Evolutionary conservation across 352 stramenopile species (phyloP).

Genomic region (Pythium plurisporium): DNA sequence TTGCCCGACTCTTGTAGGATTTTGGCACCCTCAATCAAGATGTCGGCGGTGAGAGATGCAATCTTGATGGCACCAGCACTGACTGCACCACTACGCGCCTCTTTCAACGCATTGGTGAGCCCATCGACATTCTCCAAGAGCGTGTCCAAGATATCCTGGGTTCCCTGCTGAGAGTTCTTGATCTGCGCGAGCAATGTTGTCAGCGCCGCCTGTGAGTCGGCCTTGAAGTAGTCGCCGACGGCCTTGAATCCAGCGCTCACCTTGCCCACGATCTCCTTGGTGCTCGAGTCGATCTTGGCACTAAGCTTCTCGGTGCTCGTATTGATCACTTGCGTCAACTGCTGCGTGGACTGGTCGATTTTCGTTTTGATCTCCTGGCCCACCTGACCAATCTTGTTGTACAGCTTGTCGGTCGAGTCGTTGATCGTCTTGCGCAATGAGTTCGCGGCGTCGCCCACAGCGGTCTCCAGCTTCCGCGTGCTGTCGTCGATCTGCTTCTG

Average conservation of each 20-base stretch:
- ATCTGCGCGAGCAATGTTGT: neutral
- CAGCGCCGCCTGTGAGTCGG: neutral
- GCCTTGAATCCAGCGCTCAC: slow-evolving; percentile 11
- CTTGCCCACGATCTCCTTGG: slow-evolving; percentile 31
- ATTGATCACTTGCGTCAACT: slow-evolving; percentile 11
- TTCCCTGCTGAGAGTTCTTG: neutral
- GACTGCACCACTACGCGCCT: too few species aligned
- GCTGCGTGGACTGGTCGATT: slow-evolving; percentile 1
- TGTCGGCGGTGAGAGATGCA: too few species aligned
- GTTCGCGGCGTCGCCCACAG: neutral
- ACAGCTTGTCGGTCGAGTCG: slow-evolving; percentile 7
- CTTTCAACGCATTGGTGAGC: neutral
- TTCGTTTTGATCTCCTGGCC: slow-evolving; percentile 1
- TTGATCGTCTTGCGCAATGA: slow-evolving; percentile 11
- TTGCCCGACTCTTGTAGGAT: too few species aligned
- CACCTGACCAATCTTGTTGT: slow-evolving; percentile 13
- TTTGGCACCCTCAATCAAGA: too few species aligned
- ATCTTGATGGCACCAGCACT: too few species aligned
- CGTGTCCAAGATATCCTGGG: neutral
- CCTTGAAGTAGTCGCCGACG: slow-evolving; percentile 3
- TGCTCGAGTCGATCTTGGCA: slow-evolving; percentile 40
- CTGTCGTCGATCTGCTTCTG: neutral
- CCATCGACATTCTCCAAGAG: neutral
- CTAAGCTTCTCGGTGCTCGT: neutral
- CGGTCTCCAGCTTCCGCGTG: slow-evolving; percentile 10